phyloP scores from a whole-genome alignment of 2,329 filamentous ascomycete species.

The Juglanconis oblonga region DNA sequence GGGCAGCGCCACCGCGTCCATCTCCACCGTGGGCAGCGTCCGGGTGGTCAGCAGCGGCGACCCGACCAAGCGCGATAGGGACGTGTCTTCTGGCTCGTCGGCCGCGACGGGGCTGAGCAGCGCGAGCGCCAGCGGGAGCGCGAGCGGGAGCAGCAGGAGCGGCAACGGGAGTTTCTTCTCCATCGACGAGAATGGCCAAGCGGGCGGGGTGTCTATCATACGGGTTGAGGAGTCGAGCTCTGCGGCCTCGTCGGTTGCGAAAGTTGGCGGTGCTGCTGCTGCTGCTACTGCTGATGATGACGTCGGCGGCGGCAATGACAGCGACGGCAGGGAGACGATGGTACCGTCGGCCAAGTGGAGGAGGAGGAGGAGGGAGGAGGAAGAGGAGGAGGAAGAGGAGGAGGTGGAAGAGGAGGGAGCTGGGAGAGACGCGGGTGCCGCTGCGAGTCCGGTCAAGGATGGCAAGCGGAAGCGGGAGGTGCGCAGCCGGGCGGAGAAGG shows the following conservation, averaged over 20 bases:
- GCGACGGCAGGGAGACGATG: background rate
- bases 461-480: constrained; percentile 39
- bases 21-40: constrained; percentile 12
- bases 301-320: background rate
- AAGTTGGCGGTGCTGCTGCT: background rate
- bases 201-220: background rate
- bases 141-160: background rate
- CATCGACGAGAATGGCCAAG: constrained; percentile 10
- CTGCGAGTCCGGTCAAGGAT: background rate
- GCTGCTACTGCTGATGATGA: background rate
- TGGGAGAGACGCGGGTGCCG: background rate
- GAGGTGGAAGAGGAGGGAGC: background rate
- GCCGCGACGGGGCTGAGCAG: background rate
- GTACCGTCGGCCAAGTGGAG: constrained; percentile 4
- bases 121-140: background rate
- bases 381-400: background rate
- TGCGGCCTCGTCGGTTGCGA: background rate
- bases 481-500: constrained; percentile 48
- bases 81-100: constrained; percentile 2
- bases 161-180: constrained; percentile 4
- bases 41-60: constrained; percentile 1
- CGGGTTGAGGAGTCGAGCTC: background rate
- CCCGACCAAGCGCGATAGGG: constrained; percentile 14
- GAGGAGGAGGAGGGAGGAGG: background rate
- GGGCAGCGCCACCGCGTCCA: background rate